Conservation (phyloP, 441 rosid species). For the Pelargonium australe region DNA sequence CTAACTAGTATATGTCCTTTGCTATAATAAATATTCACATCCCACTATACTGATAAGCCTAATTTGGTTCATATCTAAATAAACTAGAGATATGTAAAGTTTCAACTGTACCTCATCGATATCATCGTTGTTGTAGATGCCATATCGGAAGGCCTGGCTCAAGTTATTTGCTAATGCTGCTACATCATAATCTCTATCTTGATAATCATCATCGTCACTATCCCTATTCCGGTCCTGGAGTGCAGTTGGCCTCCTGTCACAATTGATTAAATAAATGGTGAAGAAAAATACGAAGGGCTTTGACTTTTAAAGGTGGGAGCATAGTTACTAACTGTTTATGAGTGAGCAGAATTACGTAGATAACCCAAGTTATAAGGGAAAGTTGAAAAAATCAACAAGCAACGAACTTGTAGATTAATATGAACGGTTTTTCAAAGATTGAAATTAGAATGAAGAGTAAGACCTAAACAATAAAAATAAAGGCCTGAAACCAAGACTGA, state of each 20-base stretch:
- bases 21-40: background rate
- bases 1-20: background rate
- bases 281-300: background rate
- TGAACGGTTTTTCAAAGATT: too few relatives aligned
- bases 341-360: too few relatives aligned
- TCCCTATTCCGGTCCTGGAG: slow-evolving; percentile 85
- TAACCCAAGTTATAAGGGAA: too few relatives aligned
- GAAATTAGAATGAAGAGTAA: background rate
- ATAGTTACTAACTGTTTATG: background rate
- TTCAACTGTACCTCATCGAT: slow-evolving; percentile 59
- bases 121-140: slow-evolving; percentile 69
- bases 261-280: background rate
- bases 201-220: slow-evolving; percentile 86
- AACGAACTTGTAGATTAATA: too few relatives aligned
- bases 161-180: slow-evolving; percentile 85
- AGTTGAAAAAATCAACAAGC: too few relatives aligned
- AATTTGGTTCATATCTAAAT: too few relatives aligned
- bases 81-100: background rate
- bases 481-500: background rate
- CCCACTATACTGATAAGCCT: background rate
- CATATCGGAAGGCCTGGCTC: slow-evolving; percentile 83
- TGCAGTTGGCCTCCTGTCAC: slow-evolving; percentile 78
- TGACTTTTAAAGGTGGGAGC: background rate
- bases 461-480: slow-evolving; percentile 3
- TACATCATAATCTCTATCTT: slow-evolving; percentile 90